These are phyloP conservation scores for Chlorella vulgaris DNA, from an alignment of 139 green algal species.

Conservation along the genomic window DNA sequence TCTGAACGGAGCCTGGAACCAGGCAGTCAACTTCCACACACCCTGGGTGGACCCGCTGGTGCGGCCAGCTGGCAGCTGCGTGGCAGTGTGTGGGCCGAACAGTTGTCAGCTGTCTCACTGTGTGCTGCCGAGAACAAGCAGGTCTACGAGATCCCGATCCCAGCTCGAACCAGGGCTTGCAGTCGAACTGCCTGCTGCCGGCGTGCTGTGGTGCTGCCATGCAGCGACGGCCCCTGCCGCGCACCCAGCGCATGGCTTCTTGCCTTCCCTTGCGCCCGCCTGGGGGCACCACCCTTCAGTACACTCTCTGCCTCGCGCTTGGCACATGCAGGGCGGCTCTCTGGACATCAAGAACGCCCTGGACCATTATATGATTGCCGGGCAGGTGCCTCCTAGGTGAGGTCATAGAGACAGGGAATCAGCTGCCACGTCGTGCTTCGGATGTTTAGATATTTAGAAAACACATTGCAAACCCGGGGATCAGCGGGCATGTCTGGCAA, in stretches of 20 bases:
- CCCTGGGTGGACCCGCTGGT: constrained; percentile 34
- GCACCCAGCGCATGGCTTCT: too few species aligned
- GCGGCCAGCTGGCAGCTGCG: not conserved
- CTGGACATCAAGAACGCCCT: constrained; percentile 16
- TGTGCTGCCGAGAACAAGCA: not conserved
- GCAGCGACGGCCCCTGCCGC: too few species aligned
- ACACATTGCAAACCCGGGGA: not conserved
- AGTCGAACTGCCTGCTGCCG: not conserved
- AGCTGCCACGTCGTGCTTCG: not conserved
- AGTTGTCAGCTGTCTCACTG: not conserved
- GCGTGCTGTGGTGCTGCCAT: too few species aligned
- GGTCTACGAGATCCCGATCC: not conserved
- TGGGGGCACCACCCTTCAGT: too few species aligned
- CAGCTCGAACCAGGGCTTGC: too few species aligned
- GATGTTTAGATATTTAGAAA: not conserved
- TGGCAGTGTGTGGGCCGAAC: not conserved
- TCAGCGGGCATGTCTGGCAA: too few species aligned
- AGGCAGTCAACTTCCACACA: constrained; percentile 29
- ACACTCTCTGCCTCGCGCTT: not conserved
- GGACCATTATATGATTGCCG: constrained; percentile 11
- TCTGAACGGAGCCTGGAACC: constrained; percentile 32
- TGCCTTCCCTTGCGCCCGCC: not conserved
- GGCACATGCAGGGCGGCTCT: constrained; percentile 4
- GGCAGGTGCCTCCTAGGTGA: constrained; percentile 20
- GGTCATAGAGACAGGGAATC: too few species aligned